These are phyloP conservation scores for Zarea fungicola DNA, from an alignment of 2,329 filamentous ascomycete species.

Conservation along the genomic window DNA sequence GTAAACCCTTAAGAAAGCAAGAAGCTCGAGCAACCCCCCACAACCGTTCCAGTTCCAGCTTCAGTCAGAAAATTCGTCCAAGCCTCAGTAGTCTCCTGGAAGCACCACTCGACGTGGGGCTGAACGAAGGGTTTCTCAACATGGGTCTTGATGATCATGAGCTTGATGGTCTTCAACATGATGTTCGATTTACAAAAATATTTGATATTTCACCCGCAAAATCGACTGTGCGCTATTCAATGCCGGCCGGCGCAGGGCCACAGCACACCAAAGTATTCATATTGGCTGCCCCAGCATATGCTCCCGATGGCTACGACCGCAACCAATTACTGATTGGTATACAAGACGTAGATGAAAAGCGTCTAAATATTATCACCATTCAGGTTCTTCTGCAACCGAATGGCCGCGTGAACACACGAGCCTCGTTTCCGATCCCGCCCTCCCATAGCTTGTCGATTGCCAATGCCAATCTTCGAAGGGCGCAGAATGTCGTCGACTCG, in stretches of 20 bases:
- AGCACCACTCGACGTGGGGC: conserved; percentile 61
- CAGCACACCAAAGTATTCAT: conserved; percentile 61
- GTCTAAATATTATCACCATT: conserved; percentile 62
- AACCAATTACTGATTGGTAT: conserved; percentile 62
- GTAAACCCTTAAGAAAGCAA: conserved; percentile 51
- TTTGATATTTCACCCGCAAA: conserved; percentile 61
- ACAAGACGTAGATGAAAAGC: conserved; percentile 62
- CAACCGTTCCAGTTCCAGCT: conserved; percentile 35
- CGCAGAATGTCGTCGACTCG: conserved; percentile 65
- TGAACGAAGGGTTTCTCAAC: conserved; percentile 67
- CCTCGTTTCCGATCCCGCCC: neutral
- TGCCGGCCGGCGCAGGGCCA: conserved; percentile 47
- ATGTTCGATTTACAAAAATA: conserved; percentile 67
- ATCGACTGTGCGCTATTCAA: conserved; percentile 55
- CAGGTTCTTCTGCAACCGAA: conserved; percentile 38
- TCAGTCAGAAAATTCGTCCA: conserved; percentile 42
- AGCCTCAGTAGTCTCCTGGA: conserved; percentile 60
- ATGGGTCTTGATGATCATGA: conserved; percentile 70
- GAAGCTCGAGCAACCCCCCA: conserved; percentile 60
- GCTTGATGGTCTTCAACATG: conserved; percentile 64
- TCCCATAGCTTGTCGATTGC: conserved; percentile 15
- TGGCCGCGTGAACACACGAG: neutral
- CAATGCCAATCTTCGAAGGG: conserved; percentile 49
- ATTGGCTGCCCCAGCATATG: conserved; percentile 54
- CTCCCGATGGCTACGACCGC: conserved; percentile 47